Conservation (phyloP, 2,329 filamentous ascomycete species). For the Colletotrichum euphorbiae region DNA sequence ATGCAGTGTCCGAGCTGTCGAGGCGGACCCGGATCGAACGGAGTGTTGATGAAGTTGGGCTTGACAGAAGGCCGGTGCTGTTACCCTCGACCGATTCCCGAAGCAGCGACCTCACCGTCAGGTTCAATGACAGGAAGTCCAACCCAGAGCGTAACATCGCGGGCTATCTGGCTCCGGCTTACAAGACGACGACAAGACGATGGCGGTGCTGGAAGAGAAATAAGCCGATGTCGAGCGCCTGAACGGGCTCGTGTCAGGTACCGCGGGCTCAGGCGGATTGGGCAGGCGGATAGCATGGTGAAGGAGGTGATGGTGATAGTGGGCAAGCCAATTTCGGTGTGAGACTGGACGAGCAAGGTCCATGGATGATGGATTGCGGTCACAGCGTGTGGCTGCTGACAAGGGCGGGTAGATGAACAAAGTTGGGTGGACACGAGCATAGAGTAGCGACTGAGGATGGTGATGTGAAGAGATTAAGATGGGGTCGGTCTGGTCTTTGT, state of each 20-base stretch:
- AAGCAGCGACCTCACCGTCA: conserved; percentile 17
- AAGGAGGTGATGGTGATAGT: background rate
- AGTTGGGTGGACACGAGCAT: conserved; percentile 23
- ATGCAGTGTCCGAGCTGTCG: conserved; percentile 2
- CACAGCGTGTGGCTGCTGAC: conserved; percentile 28
- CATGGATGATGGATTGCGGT: conserved; percentile 13
- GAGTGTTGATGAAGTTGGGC: conserved; percentile 1
- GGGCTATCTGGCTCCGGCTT: background rate
- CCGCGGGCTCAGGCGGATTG: background rate
- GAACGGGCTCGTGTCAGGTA: conserved; percentile 24
- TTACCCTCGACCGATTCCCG: conserved; percentile 17
- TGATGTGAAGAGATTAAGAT: conserved; percentile 1
- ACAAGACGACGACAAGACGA: conserved; percentile 11
- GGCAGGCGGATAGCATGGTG: background rate
- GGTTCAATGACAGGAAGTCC: conserved; percentile 18
- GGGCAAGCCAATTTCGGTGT: conserved; percentile 5
- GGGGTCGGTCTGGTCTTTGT: conserved; percentile 11
- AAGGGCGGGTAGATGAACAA: conserved; percentile 33
- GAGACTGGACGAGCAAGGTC: conserved; percentile 18
- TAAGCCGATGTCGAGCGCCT: conserved; percentile 27
- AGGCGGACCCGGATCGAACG: conserved; percentile 21
- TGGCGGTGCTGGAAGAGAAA: conserved; percentile 37
- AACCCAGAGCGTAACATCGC: background rate
- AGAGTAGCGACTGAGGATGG: conserved; percentile 5
- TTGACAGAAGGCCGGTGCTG: conserved; percentile 6